phyloP scores from a whole-genome alignment of 305 asterid species.

The Withania somnifera region DNA sequence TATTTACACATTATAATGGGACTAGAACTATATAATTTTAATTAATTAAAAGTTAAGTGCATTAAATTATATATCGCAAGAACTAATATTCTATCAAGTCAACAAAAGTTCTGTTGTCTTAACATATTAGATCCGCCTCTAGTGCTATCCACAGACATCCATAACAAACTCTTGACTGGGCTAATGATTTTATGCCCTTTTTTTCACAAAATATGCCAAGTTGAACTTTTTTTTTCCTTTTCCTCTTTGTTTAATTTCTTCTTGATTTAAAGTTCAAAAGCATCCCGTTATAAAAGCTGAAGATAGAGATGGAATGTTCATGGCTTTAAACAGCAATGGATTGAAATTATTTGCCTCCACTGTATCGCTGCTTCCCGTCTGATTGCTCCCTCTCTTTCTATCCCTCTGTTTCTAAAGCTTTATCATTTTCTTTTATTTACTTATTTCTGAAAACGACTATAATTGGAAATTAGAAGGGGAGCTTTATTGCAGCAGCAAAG shows the following conservation, averaged over 20 bases:
- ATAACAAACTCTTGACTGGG: neutral
- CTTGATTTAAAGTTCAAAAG: neutral
- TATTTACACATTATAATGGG: neutral
- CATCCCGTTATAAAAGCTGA: neutral
- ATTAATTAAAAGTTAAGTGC: neutral
- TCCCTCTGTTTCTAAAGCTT: neutral
- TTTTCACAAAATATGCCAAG: neutral
- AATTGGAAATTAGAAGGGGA: neutral
- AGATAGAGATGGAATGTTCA: neutral
- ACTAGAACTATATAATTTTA: neutral
- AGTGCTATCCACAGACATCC: neutral
- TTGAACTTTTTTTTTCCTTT: neutral
- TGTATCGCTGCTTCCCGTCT: neutral
- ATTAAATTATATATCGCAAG: neutral
- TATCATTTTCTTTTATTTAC: neutral
- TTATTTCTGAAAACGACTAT: neutral
- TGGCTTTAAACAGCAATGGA: neutral
- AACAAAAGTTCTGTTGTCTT: neutral
- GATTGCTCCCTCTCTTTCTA: constrained; percentile 1
- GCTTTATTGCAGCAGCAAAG: neutral
- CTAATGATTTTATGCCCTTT: neutral
- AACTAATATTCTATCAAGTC: neutral
- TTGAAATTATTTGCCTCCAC: neutral
- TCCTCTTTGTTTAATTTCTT: neutral
- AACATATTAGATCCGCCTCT: neutral